Conservation (phyloP, 1,284 basidiomycete genomes). For the Takashimella koratensis region DNA sequence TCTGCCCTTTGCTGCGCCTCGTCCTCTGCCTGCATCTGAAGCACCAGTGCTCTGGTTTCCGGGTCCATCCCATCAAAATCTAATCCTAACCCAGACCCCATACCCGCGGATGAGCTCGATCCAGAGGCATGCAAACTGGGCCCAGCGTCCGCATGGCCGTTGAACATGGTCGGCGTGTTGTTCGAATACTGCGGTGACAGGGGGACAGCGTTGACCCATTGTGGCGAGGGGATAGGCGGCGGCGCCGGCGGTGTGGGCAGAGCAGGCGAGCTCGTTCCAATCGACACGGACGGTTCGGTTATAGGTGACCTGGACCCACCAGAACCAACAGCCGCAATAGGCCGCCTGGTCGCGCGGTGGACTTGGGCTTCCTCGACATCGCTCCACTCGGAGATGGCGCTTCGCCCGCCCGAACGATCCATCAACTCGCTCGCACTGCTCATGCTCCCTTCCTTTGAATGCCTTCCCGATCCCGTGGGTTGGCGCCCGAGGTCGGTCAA, state of each 20-base stretch:
- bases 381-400: constrained; percentile 26
- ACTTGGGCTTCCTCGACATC: constrained; percentile 16
- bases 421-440: constrained; percentile 36
- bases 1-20: constrained; percentile 27
- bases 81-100: background rate
- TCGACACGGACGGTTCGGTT: constrained; percentile 16
- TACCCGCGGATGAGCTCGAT: background rate
- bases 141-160: background rate
- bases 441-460: constrained; percentile 42
- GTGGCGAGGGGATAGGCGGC: constrained; percentile 3
- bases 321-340: background rate
- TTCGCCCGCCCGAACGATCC: constrained; percentile 19
- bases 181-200: background rate
- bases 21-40: constrained; percentile 34
- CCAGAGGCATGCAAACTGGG: background rate
- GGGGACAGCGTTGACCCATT: background rate
- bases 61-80: constrained; percentile 24
- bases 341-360: constrained; percentile 3
- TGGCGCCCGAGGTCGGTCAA: constrained; percentile 20
- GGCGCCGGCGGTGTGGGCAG: constrained; percentile 16
- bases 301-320: constrained; percentile 22
- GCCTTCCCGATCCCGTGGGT: constrained; percentile 18
- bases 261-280: constrained; percentile 17
- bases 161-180: constrained; percentile 3
- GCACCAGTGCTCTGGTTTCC: constrained; percentile 30